Evolutionary conservation across 169 alveolate species (phyloP).

Genomic region (Cryptosporidium ubiquitum): DNA sequence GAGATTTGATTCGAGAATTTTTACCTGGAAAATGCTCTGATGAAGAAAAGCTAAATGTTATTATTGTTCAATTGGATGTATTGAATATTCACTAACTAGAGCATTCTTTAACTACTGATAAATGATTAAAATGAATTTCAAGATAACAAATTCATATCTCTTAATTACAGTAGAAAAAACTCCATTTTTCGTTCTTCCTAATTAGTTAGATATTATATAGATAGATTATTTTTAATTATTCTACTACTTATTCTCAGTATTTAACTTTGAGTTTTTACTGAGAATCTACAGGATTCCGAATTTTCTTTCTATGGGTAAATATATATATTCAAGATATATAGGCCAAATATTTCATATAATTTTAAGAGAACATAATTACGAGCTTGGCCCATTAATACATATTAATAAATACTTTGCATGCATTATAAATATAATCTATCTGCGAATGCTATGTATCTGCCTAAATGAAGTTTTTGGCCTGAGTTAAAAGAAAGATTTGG

Average conservation of each 20-base stretch:
- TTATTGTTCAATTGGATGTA: constrained; percentile 54
- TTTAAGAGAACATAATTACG: no score
- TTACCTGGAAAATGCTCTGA: constrained; percentile 1
- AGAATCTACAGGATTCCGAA: background rate
- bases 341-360: background rate
- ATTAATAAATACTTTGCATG: no score
- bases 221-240: background rate
- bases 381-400: no score
- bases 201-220: background rate
- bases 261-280: background rate
- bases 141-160: background rate
- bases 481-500: no score
- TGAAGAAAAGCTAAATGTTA: background rate
- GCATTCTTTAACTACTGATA: background rate
- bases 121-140: no score
- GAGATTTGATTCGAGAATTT: constrained; percentile 78
- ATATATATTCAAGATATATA: no score
- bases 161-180: background rate
- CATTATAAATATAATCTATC: no score
- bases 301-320: no score
- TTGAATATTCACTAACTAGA: background rate
- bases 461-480: no score
- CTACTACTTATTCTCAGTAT: background rate
- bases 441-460: no score
- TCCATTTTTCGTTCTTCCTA: background rate